Conservation (phyloP, 1,284 basidiomycete species). For the Trichosporon sp. region DNA sequence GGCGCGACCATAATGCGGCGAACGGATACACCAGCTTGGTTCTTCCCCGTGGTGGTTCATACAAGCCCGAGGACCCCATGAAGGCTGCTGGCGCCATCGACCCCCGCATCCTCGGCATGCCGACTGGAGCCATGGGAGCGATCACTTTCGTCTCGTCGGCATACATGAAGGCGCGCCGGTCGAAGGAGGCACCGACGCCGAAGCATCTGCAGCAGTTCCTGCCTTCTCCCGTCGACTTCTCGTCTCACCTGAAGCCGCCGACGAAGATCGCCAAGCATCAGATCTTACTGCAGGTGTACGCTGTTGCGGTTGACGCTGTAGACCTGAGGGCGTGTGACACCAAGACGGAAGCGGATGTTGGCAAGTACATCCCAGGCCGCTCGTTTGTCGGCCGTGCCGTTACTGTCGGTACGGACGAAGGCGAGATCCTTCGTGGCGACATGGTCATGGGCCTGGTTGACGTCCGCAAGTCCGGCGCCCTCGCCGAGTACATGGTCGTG, state of each 20-base stretch:
- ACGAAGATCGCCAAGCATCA: constrained; percentile 61
- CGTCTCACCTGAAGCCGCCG: constrained; percentile 68
- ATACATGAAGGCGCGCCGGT: constrained; percentile 11
- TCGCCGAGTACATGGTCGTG: constrained; percentile 74
- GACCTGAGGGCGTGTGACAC: constrained; percentile 62
- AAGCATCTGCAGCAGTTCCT: constrained; percentile 50
- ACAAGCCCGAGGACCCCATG: constrained; percentile 46
- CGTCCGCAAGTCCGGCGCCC: constrained; percentile 69
- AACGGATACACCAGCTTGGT: constrained; percentile 53
- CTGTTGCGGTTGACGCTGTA: constrained; percentile 68
- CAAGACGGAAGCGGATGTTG: constrained; percentile 45
- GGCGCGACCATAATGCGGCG: constrained; percentile 27
- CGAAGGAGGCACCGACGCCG: constrained; percentile 44
- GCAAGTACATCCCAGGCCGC: constrained; percentile 63
- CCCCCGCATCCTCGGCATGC: constrained; percentile 66
- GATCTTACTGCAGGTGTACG: constrained; percentile 78
- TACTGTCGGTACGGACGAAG: constrained; percentile 73
- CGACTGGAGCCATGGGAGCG: constrained; percentile 78
- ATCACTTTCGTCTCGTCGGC: constrained; percentile 55
- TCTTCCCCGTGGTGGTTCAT: constrained; percentile 58
- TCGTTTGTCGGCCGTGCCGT: constrained; percentile 74
- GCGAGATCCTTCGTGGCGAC: constrained; percentile 67
- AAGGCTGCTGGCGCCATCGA: constrained; percentile 56
- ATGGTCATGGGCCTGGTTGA: constrained; percentile 76
- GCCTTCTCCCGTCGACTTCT: constrained; percentile 55